A percentile compares a stretch with the other conserved stretches of the same genome.
These are phyloP conservation scores for Globisporangium iwayamae DNA, from an alignment of 352 stramenopile species.

Conservation along the genomic window DNA sequence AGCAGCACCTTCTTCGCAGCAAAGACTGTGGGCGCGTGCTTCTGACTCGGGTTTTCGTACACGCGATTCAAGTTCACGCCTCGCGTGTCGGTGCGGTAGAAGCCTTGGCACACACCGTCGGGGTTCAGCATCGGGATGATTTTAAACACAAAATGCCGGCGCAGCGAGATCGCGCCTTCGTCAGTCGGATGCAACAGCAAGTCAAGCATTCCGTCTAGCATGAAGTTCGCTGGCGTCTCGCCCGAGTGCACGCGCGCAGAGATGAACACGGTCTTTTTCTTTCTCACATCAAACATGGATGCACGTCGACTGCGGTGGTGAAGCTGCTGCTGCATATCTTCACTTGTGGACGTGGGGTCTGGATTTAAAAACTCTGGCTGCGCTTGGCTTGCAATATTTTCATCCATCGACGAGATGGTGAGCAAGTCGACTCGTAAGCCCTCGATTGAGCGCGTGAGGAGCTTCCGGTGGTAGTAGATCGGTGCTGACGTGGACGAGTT, in stretches of 20 bases:
- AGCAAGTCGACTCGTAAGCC: slow-evolving; percentile 64
- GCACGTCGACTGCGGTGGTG: neutral
- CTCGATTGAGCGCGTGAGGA: slow-evolving; percentile 52
- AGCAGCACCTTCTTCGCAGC: slow-evolving; percentile 54
- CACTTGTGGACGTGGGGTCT: neutral
- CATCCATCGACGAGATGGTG: slow-evolving; percentile 48
- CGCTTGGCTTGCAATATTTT: neutral
- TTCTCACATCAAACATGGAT: slow-evolving; percentile 21
- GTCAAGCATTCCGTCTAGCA: slow-evolving; percentile 56
- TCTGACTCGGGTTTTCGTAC: slow-evolving; percentile 55
- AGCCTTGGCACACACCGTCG: slow-evolving; percentile 82
- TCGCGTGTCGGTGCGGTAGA: slow-evolving; percentile 83
- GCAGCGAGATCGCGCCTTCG: slow-evolving; percentile 35
- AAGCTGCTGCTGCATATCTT: neutral
- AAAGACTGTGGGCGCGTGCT: slow-evolving; percentile 63
- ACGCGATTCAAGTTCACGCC: slow-evolving; percentile 90
- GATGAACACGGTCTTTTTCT: slow-evolving; percentile 53
- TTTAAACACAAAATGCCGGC: slow-evolving; percentile 70
- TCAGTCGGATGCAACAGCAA: slow-evolving; percentile 54
- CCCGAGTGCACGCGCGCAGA: slow-evolving; percentile 77
- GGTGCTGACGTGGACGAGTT: neutral
- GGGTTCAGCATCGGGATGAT: slow-evolving; percentile 85
- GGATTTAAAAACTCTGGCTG: neutral
- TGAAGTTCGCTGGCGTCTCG: slow-evolving; percentile 72
- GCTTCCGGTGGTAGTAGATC: slow-evolving; percentile 81